Evolutionary conservation across 805 yeast genomes (phyloP), one percentile per base, ranked within the genome.

Genomic region (Wickerhamiella azyma): DNA sequence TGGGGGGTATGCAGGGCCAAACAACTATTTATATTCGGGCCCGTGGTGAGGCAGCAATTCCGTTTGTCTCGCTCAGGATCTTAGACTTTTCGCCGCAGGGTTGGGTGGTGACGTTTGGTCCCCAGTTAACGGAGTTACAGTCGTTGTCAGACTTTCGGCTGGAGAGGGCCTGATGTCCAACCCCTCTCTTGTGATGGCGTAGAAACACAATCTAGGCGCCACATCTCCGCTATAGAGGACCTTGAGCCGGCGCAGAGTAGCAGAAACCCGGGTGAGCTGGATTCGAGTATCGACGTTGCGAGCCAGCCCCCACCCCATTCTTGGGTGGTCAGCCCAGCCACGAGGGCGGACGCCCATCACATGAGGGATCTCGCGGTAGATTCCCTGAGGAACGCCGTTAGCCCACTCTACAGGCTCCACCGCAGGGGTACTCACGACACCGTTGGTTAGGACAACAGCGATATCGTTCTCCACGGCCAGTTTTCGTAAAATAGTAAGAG

Each of bases 361-460:
- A n/a, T 33, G 33, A 2, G 84, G 80, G 1, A 30, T 30, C 33
- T 30, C 33, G 14, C 33, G 33, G n/a, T 13, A 13, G n/a, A 13
- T n/a, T 3, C 33, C 33, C 8, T 30, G 33, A 2, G 33, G 33
- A 7, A 30, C 16, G n/a, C 14, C n/a, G 14, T 10, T 6, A 8
- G 33, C 11, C 9, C 11, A 30, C 16, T 30, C 33, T 5, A 13
- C 33, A 30, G n/a, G 11, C 16, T 40, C 37, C 3, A 9, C 11
- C 9, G 35, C 28, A 7, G 38, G 44, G 13, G 39, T 33, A 8
- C 39, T 21, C 33, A 33, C 39, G 1, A 86, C 85, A 60, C 88
- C 96, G 55, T 88, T 86, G 0, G 86, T 74, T 1, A 81, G 71
- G 0, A 85, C 76, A 0, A 88, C 61, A 0, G 94, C 81, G 4